Conservation (phyloP, 2,329 filamentous ascomycete genomes). For the Cryphonectria japonica region DNA sequence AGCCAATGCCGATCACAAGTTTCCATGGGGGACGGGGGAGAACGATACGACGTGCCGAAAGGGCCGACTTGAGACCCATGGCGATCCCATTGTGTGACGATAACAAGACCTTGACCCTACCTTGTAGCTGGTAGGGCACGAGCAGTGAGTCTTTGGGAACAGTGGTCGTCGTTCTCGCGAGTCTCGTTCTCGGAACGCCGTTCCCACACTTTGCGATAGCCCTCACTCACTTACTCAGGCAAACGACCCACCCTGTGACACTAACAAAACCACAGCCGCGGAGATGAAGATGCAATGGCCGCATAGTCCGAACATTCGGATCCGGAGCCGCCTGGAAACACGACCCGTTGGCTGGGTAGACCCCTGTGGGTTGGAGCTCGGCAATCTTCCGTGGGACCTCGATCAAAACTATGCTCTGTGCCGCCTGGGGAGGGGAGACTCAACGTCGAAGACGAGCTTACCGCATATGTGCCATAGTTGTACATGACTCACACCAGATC, state of each 20-base stretch:
- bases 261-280: background rate
- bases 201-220: background rate
- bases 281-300: background rate
- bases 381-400: background rate
- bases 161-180: background rate
- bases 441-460: background rate
- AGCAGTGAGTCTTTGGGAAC: background rate
- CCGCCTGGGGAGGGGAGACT: background rate
- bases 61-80: background rate
- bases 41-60: background rate
- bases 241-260: background rate
- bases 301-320: slow-evolving; percentile 3
- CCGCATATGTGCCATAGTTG: background rate
- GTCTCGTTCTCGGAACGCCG: background rate
- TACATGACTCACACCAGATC: background rate
- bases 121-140: background rate
- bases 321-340: background rate
- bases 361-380: background rate
- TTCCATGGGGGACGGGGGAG: background rate
- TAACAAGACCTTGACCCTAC: background rate
- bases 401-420: background rate
- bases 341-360: background rate
- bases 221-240: background rate
- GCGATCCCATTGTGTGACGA: background rate
- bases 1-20: background rate